A percentile compares a stretch with the other conserved stretches of the same genome.
These are phyloP conservation scores for Rhodamnia rubescens DNA, from an alignment of 345 rosid genomes.

Conservation along the genomic window DNA sequence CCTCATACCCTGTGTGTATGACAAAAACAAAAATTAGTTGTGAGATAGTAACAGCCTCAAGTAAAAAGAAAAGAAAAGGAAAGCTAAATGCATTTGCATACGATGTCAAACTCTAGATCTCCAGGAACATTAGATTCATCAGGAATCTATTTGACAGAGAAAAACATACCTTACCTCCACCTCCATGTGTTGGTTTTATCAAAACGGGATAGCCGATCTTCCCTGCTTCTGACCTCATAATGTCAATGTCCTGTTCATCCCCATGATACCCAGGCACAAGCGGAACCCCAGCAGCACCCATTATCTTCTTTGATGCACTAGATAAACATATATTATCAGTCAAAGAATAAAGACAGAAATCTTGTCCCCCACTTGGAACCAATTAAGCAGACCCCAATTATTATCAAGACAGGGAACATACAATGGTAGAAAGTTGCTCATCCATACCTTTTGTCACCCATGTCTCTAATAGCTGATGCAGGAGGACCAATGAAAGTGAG, in stretches of 20 bases:
- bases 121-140: background rate
- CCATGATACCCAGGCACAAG: conserved; percentile 96
- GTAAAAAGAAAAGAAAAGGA: background rate
- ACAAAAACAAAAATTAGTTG: background rate
- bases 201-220: conserved; percentile 81
- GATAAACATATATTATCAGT: conserved; percentile 1
- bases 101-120: background rate
- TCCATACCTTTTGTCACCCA: conserved; percentile 93
- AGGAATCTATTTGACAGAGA: background rate
- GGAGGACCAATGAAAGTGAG: conserved; percentile 87
- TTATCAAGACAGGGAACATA: background rate
- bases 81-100: background rate
- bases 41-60: background rate
- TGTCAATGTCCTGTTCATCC: conserved; percentile 64
- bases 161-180: conserved; percentile 76
- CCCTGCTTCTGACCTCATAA: conserved; percentile 79
- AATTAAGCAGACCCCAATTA: background rate
- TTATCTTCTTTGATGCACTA: conserved; percentile 92
- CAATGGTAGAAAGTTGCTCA: background rate
- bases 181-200: conserved; percentile 94
- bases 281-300: conserved; percentile 98
- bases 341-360: background rate
- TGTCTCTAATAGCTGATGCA: conserved; percentile 81
- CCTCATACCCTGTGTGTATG: conserved; percentile 78
- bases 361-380: background rate